Evolutionary conservation across 1,284 basidiomycete genomes (phyloP).

Genomic region (Marasmius sp.): DNA sequence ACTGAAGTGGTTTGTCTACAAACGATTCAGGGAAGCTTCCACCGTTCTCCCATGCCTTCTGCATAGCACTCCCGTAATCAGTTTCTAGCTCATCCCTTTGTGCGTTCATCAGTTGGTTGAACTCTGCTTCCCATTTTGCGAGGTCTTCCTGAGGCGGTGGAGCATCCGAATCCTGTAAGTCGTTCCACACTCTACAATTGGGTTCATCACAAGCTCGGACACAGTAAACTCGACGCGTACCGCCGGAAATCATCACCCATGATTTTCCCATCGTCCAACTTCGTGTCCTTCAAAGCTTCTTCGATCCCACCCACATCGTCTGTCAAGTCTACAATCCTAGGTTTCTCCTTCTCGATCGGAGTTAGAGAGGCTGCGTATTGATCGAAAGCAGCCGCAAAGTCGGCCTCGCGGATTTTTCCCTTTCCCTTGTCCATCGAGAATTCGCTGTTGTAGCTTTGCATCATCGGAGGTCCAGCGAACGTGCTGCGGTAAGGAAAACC

Average conservation of each 20-base stretch:
- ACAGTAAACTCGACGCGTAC: constrained; percentile 30
- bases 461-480: constrained; percentile 2
- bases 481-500: constrained; percentile 5
- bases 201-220: constrained; percentile 3
- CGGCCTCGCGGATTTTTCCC: constrained; percentile 71
- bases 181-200: constrained; percentile 54
- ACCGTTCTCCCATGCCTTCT: constrained; percentile 61
- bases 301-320: constrained; percentile 40
- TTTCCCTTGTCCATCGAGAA: constrained; percentile 53
- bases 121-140: constrained; percentile 88
- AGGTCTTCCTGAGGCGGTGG: constrained; percentile 65
- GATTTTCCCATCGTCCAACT: constrained; percentile 27
- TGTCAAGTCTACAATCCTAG: constrained; percentile 57
- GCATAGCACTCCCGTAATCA: constrained; percentile 61
- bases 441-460: constrained; percentile 4
- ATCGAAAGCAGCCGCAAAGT: constrained; percentile 78
- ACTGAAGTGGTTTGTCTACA: constrained; percentile 43
- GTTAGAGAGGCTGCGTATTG: constrained; percentile 52
- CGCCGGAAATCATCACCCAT: constrained; percentile 42
- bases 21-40: constrained; percentile 42
- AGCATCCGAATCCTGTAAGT: constrained; percentile 54
- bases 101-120: constrained; percentile 74
- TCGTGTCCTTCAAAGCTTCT: constrained; percentile 37
- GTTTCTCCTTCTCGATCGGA: constrained; percentile 40
- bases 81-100: constrained; percentile 63